Evolutionary conservation across 2,329 filamentous ascomycete species (phyloP), one percentile per base, ranked within the genome.

Genomic region (Ophiosphaerella herpotricha): DNA sequence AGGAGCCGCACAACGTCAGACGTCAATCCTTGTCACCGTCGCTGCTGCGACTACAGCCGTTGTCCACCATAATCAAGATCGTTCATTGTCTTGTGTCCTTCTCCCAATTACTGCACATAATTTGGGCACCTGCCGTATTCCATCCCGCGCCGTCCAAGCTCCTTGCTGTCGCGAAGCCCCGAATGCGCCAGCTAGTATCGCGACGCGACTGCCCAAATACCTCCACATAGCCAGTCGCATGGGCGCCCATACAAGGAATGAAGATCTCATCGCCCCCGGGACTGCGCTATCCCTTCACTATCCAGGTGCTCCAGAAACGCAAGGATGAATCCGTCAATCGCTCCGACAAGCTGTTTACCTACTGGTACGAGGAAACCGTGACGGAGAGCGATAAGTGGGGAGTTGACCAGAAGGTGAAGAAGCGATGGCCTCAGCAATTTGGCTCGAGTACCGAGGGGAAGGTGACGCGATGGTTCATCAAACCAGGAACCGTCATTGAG

Each of bases 231-330:
- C 53, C 42, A 51, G 49, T 60, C 63, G 64, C 68, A 70, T 70
- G 70, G 61, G 64, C 63, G 56, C 58, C 58, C 60, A 46, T 56
- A 52, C 51, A 50, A 64, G 69, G 64, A 67, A 80, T 81, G 78
- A 77, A 76, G 72, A 72, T 81, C 61, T 64, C 66, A 68, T 80
- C 78, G 41, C 75, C 77, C 54, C 67, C 71, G 53, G 71, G 70
- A 75, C 84, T 97, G 62, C 89, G 88, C 75, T 99, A 97, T 75
- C 94, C 94, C 65, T 92, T 97, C 75, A 96, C 88, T 62, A 87
- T 99, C 75, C 45, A 48, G 91, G 87, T 64, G 88, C 83, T 93
- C 60, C 91, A 91, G 74, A 78, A 81, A 59, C 83, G 84, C 16
- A 42, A 42, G 45, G 88, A 89, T 73, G 90, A 96, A 64, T 70